A percentile compares a stretch with the other conserved stretches of the same genome.
Conservation (phyloP, 1,284 basidiomycete species). For the Fomitopsis schrenkii region DNA sequence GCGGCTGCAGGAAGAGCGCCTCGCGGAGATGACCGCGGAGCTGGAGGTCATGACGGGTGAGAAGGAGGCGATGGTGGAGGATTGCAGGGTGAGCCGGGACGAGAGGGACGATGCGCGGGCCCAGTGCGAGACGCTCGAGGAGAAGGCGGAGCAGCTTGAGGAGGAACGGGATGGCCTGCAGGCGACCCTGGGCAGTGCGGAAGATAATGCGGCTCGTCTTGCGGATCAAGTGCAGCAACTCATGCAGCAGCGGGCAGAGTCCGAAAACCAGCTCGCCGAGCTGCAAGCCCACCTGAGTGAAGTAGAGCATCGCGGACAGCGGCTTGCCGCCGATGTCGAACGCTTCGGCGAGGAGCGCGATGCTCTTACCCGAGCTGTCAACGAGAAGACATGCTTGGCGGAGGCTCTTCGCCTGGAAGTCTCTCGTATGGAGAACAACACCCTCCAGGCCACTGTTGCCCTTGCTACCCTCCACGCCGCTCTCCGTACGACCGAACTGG, state of each 20-base stretch:
- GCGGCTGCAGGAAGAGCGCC: slow-evolving; percentile 65
- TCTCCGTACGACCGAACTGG: slow-evolving; percentile 6
- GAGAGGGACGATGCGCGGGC: slow-evolving; percentile 58
- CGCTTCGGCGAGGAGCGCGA: slow-evolving; percentile 10
- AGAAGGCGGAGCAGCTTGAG: slow-evolving; percentile 55
- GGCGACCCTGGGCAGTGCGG: not conserved
- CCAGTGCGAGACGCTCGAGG: slow-evolving; percentile 36
- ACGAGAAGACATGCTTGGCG: slow-evolving; percentile 6
- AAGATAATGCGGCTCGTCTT: not conserved
- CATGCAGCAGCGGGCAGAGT: not conserved
- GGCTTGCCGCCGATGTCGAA: slow-evolving; percentile 8
- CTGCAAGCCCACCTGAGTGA: slow-evolving; percentile 2
- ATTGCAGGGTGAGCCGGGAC: slow-evolving; percentile 69
- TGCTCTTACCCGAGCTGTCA: slow-evolving; percentile 5
- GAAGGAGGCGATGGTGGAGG: slow-evolving; percentile 76
- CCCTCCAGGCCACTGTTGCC: slow-evolving; percentile 26
- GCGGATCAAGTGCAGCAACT: not conserved
- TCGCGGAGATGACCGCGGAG: slow-evolving; percentile 62
- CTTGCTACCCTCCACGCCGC: slow-evolving; percentile 27
- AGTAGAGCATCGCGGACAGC: slow-evolving; percentile 7
- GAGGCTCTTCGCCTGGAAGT: slow-evolving; percentile 7
- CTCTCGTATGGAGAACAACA: slow-evolving; percentile 11
- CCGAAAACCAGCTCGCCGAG: not conserved
- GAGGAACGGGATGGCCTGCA: slow-evolving; percentile 4
- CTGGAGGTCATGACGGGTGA: slow-evolving; percentile 58